Evolutionary conservation across 768 basidiomycete species (phyloP), one percentile per base, ranked within the genome.

Genomic region (Pleurotus eryngii): DNA sequence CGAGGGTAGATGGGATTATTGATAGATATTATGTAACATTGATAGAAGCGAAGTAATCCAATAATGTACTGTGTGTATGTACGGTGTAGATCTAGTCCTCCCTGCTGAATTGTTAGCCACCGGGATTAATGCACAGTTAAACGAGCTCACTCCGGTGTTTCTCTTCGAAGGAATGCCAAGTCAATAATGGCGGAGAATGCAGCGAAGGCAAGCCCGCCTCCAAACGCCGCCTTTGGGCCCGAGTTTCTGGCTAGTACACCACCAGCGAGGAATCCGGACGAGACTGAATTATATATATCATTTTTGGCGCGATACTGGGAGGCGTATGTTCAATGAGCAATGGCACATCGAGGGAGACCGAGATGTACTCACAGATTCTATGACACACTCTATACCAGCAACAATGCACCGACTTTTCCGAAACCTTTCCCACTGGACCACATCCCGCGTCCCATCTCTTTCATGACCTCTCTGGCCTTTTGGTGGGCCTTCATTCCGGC

Each of bases 391-490:
- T 6, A 92, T 85, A 24, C 95, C 95, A n/a, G 94, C 89, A 69
- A 98, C 45, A 98, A 66, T 11, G 92, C 92, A 15, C 94, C 96
- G 46, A 98, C 92, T 76, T 94, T 95, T 0, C 86, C 95, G 66
- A 98, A 98, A 0, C 93, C 89, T 70, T 89, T 95, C 17, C 96
- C 95, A 49, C 80, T 90, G 26, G 80, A 77, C 85, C 85, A 93
- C 93, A 98, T 96, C 35, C 87, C 89, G 62, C 80, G 84, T 1
- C 95, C 95, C 92, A 97, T 98, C 59, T 98, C 95, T 67, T 85
- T 91, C 70, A 97, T 90, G 37, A 96, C 84, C 62, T 87, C 85
- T 46, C 82, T 78, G 1, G 93, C 89, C 65, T 95, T 95, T 69
- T 95, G 90, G 20, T 80, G 77, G 46, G 82, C 83, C 59, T 73